Evolutionary conservation across 2,329 filamentous ascomycete genomes (phyloP).

Genomic region (Dactylella cylindrospora): DNA sequence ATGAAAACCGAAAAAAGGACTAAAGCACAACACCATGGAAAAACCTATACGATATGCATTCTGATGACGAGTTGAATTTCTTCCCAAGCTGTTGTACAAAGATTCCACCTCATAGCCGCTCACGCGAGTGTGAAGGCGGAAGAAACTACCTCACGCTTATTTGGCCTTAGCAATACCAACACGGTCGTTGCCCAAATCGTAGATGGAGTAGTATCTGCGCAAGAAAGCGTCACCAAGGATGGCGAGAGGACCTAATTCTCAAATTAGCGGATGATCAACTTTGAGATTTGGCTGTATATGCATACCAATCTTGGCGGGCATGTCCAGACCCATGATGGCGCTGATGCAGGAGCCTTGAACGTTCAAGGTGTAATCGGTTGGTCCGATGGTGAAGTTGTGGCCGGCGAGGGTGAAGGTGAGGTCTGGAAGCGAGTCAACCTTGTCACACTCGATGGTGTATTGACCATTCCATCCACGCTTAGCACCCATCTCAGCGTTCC

Average conservation of each 20-base stretch:
- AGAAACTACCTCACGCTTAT: constrained; percentile 11
- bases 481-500: constrained; percentile 92
- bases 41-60: constrained; percentile 38
- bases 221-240: constrained; percentile 89
- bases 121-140: constrained; percentile 16
- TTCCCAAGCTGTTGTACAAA: constrained; percentile 42
- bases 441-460: constrained; percentile 87
- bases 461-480: constrained; percentile 98
- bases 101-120: constrained; percentile 9
- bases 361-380: constrained; percentile 94
- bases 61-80: constrained; percentile 10
- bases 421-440: constrained; percentile 80
- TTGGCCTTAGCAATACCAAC: constrained; percentile 85
- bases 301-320: constrained; percentile 53
- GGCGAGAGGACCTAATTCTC: constrained; percentile 67
- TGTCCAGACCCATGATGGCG: constrained; percentile 95
- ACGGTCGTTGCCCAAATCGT: constrained; percentile 84
- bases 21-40: constrained; percentile 30
- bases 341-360: constrained; percentile 95
- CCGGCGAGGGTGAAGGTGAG: constrained; percentile 83
- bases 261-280: constrained; percentile 60
- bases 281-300: constrained; percentile 55
- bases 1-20: too few relatives aligned
- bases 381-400: constrained; percentile 85
- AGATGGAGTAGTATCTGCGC: constrained; percentile 91